Evolutionary conservation across 352 stramenopile species (phyloP), one percentile per base, ranked within the genome.

Genomic region (Phytophthora megakarya): DNA sequence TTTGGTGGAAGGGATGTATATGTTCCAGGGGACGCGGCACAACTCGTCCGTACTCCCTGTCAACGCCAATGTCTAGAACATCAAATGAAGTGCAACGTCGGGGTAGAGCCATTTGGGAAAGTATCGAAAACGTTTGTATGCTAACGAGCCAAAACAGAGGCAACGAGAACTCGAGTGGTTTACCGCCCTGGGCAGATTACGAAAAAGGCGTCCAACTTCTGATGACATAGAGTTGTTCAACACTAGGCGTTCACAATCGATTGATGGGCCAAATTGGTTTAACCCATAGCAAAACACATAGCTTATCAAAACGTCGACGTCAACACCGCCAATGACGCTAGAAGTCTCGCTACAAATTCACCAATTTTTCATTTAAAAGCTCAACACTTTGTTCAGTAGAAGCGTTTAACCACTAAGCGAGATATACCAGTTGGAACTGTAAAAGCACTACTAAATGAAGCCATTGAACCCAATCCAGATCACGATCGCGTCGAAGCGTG

Each of bases 131-230:
- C 11, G 48, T 56, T 6, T 56, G 33, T 19, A 22, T 32, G 11
- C 7, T 56, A 22, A 56, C 33, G 5, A 45, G 22, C 11, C 48
- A 56, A 56, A 56, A 45, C 11, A 33, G 16, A 30, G 33, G 48
- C 6, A 45, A 23, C 8, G 12, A 11, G 32, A 56, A 10, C 33
- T 33, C 3, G 48, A 45, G 9, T 56, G 48, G 15, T 56, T 56
- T 45, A 21, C 0, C 12, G 48, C 48, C 3, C 33, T 45, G 7
- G 12, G 21, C 5, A 9, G 48, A 19, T 16, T 56, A 16, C 18
- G 48, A 25, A 12, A 23, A 13, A 19, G 22, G 18, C 9, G 5
- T 0, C 13, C 35, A 10, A 37, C 48, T 0, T 13, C 1, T 9
- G 48, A 7, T 25, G 32, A 56, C 30, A 37, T 38, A 18, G 21